Evolutionary conservation across 1,139 yeast genomes (phyloP), one percentile per base, ranked within the genome.

Genomic region (Lodderomyces metapsilosis): DNA sequence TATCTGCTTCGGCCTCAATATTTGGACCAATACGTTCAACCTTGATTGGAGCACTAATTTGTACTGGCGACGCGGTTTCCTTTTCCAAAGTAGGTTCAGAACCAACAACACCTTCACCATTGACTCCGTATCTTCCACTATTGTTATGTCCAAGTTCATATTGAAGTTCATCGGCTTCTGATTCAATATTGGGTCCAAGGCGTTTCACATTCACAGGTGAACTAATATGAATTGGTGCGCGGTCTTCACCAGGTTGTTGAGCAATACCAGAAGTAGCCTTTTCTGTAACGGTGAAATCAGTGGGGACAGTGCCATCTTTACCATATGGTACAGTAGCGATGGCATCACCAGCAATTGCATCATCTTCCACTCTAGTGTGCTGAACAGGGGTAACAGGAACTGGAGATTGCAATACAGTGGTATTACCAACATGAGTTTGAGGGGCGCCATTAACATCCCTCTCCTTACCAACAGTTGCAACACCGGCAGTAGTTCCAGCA

Each of bases 1-100:
- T n/a, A 22, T 33, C 36, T 8, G 36, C 36, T 22, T 33, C 18
- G 4, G 36, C 25, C 21, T 33, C 36, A n/a, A 33, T 13, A 20
- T 21, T 23, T 7, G 36, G 36, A 13, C 36, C 36, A 3, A 33
- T 11, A 13, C 36, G 16, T 12, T 33, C 27, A 21, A 33, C 36
- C 4, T 12, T 11, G 6, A 33, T 13, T 22, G 36, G 36, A 11
- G 24, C 12, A 10, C 36, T 33, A 5, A 33, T 33, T 5, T 10
- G 17, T 11, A 21, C 24, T 18, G 24, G 35, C 15, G 24, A 21
- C 2, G 15, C 23, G 3, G 23, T 17, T n/a, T 32, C 23, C 16
- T 8, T 20, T 18, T 18, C 35, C 10, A 24, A 12, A 4, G 23
- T 32, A 18, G 35, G 35, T 18, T 16, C 30, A 7, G 30, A 25